Base-by-base conservation (phyloP, 768 basidiomycete species). In the Lactarius evosmus region DNA sequence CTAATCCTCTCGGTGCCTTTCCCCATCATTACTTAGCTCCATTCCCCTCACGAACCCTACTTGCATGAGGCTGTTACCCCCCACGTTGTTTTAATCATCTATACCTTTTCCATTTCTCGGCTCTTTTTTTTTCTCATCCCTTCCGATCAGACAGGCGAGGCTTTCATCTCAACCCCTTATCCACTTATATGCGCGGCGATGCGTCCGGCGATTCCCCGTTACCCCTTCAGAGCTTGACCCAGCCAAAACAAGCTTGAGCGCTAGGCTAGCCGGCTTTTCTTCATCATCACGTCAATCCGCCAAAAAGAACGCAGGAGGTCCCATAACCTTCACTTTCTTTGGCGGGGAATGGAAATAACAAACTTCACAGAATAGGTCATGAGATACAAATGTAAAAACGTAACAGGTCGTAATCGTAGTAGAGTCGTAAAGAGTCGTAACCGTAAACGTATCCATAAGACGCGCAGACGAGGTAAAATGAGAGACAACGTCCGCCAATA, bases 361-460 rank as follows among this genome's bases (percentile, higher is more conserved):
- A 34, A n/a, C n/a, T 65, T 62, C 63, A 60, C 27, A 60, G 46
- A 60, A 41, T 38, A 55, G 63, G 61, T 66, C 65, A 56, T 66
- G 62, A 64, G 57, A 32, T 55, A 46, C 34, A 52, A 61, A 49
- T 32, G 36, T 34, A 56, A 41, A 53, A 67, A 64, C 66, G 66
- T 67, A 67, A 67, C 27, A 33, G 34, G 66, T 68, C 67, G 61
- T 66, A 70, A 69, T 69, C 62, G 60, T 65, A 62, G 65, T 61
- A 66, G 66, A 62, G 71, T 73, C 71, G 70, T 75, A 75, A 72
- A 61, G 53, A 40, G 56, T 66, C 71, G 73, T 74, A 41, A 62
- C 8, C 51, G 60, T 57, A 70, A 69, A 74, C 69, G 72, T 76
- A 71, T 76, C 52, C 52, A 32, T 52, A 30, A 53, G 52, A 53